Conservation (phyloP, 768 basidiomycete genomes). For the Agrocybe praecox region DNA sequence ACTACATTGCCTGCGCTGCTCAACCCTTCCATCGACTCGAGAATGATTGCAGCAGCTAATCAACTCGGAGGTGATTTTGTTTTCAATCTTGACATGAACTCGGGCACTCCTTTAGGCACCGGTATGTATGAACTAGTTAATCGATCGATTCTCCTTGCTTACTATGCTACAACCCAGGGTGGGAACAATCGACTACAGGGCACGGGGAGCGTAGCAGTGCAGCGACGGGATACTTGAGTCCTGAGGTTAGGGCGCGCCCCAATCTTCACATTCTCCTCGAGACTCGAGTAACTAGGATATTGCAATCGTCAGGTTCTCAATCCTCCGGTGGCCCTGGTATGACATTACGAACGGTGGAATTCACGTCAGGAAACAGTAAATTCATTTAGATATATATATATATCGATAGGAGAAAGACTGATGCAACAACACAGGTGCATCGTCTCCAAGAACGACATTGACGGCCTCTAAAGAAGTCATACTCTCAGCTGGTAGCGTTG, state of each 20-base stretch:
- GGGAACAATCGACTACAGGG: conserved; percentile 24
- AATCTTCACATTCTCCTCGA: conserved; percentile 34
- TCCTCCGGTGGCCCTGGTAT: background rate
- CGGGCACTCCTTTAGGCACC: conserved; percentile 28
- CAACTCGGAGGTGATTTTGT: conserved; percentile 33
- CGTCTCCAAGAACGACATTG: background rate
- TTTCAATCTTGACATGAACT: conserved; percentile 27
- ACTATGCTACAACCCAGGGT: conserved; percentile 5
- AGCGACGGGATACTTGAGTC: conserved; percentile 29
- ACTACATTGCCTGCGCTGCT: conserved; percentile 28
- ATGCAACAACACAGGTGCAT: no score
- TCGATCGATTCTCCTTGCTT: no score
- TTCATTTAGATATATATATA: no score
- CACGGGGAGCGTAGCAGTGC: conserved; percentile 31
- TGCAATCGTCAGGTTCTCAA: conserved; percentile 2
- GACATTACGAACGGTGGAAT: conserved; percentile 7
- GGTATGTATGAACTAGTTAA: conserved; percentile 19
- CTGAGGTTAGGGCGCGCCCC: conserved; percentile 19
- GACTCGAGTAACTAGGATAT: conserved; percentile 28
- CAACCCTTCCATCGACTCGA: conserved; percentile 23
- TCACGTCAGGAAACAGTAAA: conserved; percentile 3
- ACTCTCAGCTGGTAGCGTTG: conserved; percentile 32
- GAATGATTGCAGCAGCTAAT: conserved; percentile 32
- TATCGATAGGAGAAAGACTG: no score
- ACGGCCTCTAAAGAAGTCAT: conserved; percentile 5